These are phyloP conservation scores for Tephrocybe sp. DNA, from an alignment of 768 basidiomycete species.

Conservation along the genomic window DNA sequence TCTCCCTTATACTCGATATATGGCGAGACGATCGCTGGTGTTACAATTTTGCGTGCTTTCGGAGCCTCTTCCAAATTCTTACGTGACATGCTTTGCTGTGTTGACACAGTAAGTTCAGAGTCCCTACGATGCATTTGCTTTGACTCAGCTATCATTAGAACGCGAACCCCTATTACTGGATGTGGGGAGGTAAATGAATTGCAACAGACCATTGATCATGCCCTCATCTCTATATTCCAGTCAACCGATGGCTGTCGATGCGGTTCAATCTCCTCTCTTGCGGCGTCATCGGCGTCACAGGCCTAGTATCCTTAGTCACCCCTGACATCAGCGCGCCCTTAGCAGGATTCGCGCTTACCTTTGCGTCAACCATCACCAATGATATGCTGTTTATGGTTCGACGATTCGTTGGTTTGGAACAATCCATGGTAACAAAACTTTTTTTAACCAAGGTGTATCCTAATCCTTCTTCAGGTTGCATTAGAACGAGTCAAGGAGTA, in stretches of 20 bases:
- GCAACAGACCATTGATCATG: not conserved
- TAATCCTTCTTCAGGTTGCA: slow-evolving; percentile 53
- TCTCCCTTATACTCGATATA: slow-evolving; percentile 45
- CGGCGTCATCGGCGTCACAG: slow-evolving; percentile 71
- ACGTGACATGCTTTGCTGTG: slow-evolving; percentile 79
- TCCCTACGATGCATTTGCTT: not conserved
- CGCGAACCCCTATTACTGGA: slow-evolving; percentile 83
- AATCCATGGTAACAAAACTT: slow-evolving; percentile 69
- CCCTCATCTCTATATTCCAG: slow-evolving; percentile 31
- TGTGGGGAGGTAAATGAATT: slow-evolving; percentile 70
- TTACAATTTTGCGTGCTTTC: slow-evolving; percentile 69
- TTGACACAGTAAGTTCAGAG: slow-evolving; percentile 64
- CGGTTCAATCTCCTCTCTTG: slow-evolving; percentile 84
- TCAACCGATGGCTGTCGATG: slow-evolving; percentile 88
- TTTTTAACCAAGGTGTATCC: not conserved
- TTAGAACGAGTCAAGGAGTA: slow-evolving; percentile 92
- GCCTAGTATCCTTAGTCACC: slow-evolving; percentile 61
- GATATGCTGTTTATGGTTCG: slow-evolving; percentile 73
- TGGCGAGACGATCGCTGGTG: slow-evolving; percentile 44
- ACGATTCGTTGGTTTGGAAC: slow-evolving; percentile 85
- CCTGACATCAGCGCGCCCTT: slow-evolving; percentile 76
- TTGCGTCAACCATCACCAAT: slow-evolving; percentile 71
- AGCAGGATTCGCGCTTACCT: slow-evolving; percentile 86
- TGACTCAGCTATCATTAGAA: slow-evolving; percentile 30
- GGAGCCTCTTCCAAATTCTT: slow-evolving; percentile 87